A percentile compares a stretch with the other conserved stretches of the same genome.
Conservation (phyloP, 2,329 filamentous ascomycete genomes). For the Coniochaeta sp. region DNA sequence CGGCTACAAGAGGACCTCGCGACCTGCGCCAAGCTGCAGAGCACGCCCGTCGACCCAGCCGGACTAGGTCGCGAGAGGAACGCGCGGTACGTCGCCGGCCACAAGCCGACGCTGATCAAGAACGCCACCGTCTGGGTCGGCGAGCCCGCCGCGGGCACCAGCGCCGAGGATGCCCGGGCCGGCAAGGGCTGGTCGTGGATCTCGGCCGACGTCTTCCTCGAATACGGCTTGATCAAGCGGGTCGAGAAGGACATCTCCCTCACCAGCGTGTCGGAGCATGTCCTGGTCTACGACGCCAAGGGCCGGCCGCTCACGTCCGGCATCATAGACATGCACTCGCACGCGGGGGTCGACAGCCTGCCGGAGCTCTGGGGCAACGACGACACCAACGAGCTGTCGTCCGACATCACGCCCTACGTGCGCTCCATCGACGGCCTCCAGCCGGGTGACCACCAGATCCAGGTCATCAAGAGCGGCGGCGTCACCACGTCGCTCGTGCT, state of each 20-base stretch:
- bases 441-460: constrained; percentile 55
- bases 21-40: constrained; percentile 47
- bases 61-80: constrained; percentile 51
- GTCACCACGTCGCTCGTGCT: constrained; percentile 62
- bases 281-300: constrained; percentile 46
- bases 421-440: constrained; percentile 60
- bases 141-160: constrained; percentile 47
- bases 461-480: constrained; percentile 66
- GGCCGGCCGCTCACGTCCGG: constrained; percentile 58
- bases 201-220: constrained; percentile 51
- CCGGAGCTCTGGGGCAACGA: constrained; percentile 45
- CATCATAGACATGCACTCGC: constrained; percentile 67
- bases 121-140: constrained; percentile 63
- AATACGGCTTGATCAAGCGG: constrained; percentile 52
- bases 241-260: constrained; percentile 38
- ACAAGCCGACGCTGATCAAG: constrained; percentile 53
- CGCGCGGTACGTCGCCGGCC: constrained; percentile 51
- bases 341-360: constrained; percentile 53
- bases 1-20: constrained; percentile 46
- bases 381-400: constrained; percentile 58
- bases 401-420: constrained; percentile 60
- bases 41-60: constrained; percentile 46
- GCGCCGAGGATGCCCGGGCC: constrained; percentile 43
- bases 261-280: constrained; percentile 35
- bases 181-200: constrained; percentile 57